Percentiles rank a stretch among this genome's conserved stretches.
phyloP scores from a whole-genome alignment of 2,329 filamentous ascomycete genomes.

The Colletotrichum liriopes region DNA sequence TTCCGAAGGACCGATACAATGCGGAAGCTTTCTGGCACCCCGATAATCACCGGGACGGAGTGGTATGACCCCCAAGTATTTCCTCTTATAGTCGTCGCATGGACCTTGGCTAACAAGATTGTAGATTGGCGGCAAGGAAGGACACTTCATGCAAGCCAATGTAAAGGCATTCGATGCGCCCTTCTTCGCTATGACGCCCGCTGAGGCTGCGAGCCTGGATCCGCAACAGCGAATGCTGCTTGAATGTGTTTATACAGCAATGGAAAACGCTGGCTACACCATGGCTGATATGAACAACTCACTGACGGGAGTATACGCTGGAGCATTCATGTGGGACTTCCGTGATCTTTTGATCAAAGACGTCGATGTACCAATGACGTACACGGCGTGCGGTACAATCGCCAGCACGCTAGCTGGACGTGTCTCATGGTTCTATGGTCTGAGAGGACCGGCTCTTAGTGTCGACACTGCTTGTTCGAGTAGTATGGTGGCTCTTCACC shows the following conservation, averaged over 20 bases:
- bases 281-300: conserved; percentile 9
- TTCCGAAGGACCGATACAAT: conserved; percentile 65
- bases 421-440: conserved; percentile 63
- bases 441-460: conserved; percentile 62
- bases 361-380: conserved; percentile 51
- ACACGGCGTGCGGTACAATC: conserved; percentile 44
- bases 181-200: conserved; percentile 45
- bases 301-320: conserved; percentile 59
- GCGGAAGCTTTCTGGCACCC: conserved; percentile 70
- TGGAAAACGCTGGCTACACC: conserved; percentile 36
- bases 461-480: conserved; percentile 68
- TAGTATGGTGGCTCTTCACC: conserved; percentile 63
- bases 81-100: background rate
- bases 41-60: conserved; percentile 63
- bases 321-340: conserved; percentile 60
- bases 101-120: conserved; percentile 46
- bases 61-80: too few relatives aligned
- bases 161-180: conserved; percentile 45
- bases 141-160: conserved; percentile 24
- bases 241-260: conserved; percentile 16
- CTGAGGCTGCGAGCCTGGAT: conserved; percentile 49
- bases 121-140: conserved; percentile 18
- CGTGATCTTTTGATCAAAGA: conserved; percentile 48
- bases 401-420: conserved; percentile 21
- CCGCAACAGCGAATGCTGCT: conserved; percentile 49